Evolutionary conservation across 352 stramenopile genomes (phyloP).

Genomic region (Pelagophyceae sp.): DNA sequence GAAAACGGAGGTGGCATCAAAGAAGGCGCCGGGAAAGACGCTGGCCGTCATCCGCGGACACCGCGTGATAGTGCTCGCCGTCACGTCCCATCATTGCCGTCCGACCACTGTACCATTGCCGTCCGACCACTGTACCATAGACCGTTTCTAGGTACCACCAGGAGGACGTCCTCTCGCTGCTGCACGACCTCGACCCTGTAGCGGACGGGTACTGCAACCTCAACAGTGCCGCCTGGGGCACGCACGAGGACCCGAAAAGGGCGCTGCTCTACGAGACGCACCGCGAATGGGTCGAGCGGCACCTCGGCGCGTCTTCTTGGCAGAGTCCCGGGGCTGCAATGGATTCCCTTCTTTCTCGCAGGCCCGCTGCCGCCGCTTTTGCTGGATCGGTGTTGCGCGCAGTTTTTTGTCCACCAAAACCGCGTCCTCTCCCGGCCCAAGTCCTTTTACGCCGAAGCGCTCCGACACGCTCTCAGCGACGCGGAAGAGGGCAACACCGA

Average conservation of each 20-base stretch:
- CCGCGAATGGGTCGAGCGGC: conserved; percentile 16
- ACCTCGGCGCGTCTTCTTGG: no score
- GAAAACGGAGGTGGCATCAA: no score
- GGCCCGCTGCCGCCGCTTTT: conserved; percentile 11
- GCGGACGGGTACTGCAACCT: conserved; percentile 27
- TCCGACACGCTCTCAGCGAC: conserved; percentile 2
- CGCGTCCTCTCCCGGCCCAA: conserved; percentile 8
- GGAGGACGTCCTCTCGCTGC: conserved; percentile 24
- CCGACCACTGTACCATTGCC: no score
- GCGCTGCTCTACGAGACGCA: conserved; percentile 10
- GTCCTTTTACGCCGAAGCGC: conserved; percentile 24
- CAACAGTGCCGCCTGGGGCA: conserved; percentile 25
- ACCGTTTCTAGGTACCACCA: no score
- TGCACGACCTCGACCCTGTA: conserved; percentile 5
- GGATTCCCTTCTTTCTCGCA: no score
- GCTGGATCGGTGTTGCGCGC: conserved; percentile 26
- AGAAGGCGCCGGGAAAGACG: no score
- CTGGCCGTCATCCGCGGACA: no score
- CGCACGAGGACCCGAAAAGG: conserved; percentile 16
- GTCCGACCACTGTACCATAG: no score
- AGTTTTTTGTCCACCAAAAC: conserved; percentile 25
- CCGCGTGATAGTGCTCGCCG: no score
- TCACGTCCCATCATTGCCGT: no score
- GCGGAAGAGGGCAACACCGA: conserved; percentile 19
- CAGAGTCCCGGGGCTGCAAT: no score